Base-by-base conservation (phyloP, 768 basidiomycete species). In the Rhodotorula graminis region DNA sequence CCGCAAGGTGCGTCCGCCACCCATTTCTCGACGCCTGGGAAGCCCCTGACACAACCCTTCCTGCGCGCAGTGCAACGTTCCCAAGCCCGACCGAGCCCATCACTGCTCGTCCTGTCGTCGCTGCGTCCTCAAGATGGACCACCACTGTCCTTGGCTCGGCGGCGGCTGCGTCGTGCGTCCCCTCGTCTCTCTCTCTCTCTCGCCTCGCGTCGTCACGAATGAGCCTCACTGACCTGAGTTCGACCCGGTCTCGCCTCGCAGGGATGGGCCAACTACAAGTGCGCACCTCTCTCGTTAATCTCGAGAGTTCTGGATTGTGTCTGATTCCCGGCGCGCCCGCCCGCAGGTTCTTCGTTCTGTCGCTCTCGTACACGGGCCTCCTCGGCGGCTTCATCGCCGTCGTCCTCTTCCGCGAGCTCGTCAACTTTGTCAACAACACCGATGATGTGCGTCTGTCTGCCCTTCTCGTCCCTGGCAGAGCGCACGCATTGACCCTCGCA, bases 131-230 rank as follows among this genome's bases (percentile, higher is more conserved):
- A 75, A 75, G 61, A 69, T 75, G 67, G 74, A 75, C 46, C 74
- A 75, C 46, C 74, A 75, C 68, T 75, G 74, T 27, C 74, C 74
- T 0, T 75, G 74, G 74, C 71, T 75, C 29, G 74, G 74, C 8
- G 74, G 70, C 0, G 70, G 71, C 8, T 72, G 70, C 59, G 71
- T 66, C 16, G 74, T 69, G n/a, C 27, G 71, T 37, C 33, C 37
- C 33, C 23, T 29, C 18, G 37, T 16, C 10, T n/a, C n/a, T n/a
- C n/a, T n/a, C 37, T 63, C n/a, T 10, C 52, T 5, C 52, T 5
- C 31, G 27, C 33, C 21, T 37, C 37, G 37, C 37, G n/a, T n/a
- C 37, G 37, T 37, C 5, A 37, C 33, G 50, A 2, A 2, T 37
- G 25, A 4, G 21, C 19, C 3, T 27, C 18, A 29, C 61, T 52